Evolutionary conservation across 2,329 filamentous ascomycete species (phyloP), one percentile per base, ranked within the genome.

Genomic region (Decorospora gaudefroyi): DNA sequence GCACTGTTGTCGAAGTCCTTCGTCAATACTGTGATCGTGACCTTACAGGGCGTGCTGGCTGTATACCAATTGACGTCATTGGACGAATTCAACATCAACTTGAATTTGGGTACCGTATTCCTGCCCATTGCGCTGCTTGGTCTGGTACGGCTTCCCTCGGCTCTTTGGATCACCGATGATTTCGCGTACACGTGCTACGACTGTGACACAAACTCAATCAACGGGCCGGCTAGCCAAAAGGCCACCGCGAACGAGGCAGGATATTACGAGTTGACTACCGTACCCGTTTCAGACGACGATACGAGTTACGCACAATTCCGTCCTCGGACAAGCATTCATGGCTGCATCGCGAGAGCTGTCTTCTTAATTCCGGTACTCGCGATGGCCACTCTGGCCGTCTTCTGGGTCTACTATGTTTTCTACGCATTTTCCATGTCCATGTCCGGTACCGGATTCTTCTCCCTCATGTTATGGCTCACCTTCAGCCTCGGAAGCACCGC

Each of bases 121-220:
- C 47, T 36, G 26, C 48, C 50, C 10, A 23, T 57, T 7, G 35
- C 51, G 2, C 36, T 57, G 5, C 13, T 57, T 0, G 53, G 51
- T 4, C 42, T 53, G 11, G 18, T 55, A 8, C 42, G 51, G 11
- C 37, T 59, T 13, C 48, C 30, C 15, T 51, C 51, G 8, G 51
- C 44, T 0, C 27, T 22, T 2, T 59, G 53, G 55, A 36, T 57
- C 6, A 40, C 47, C 3, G 51, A 59, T 6, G 51, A 57, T 23
- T 49, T 44, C 19, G 25, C 37, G 7, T 57, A 52, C 41, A 19
- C 31, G 10, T 11, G 23, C 15, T 5, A 4, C 9, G 26, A 18
- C 5, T 42, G 30, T 6, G n/a, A 19, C 12, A 34, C 25, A 4
- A 26, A n/a, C 4, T n/a, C 6, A 5, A 4, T 9, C 12, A 32